A percentile compares a stretch with the other conserved stretches of the same genome.
Evolutionary conservation across 192 early-diverging fungal genomes (phyloP).

Genomic region (Mortierella hygrophila): DNA sequence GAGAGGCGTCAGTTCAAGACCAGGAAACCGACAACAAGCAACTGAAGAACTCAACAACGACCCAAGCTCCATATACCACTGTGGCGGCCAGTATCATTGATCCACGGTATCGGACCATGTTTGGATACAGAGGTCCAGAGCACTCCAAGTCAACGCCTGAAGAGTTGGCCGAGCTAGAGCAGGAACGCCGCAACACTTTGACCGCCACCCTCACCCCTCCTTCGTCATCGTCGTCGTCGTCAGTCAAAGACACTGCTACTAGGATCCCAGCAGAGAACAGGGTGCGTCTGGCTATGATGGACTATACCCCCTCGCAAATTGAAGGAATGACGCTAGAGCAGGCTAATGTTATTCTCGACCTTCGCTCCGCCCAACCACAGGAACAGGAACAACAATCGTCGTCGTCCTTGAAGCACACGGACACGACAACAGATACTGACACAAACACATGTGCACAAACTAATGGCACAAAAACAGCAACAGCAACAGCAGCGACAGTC

Average conservation of each 20-base stretch:
- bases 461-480: background rate
- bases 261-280: conserved; percentile 33
- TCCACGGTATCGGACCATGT: conserved; percentile 32
- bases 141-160: background rate
- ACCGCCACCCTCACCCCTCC: background rate
- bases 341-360: conserved; percentile 16
- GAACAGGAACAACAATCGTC: conserved; percentile 2
- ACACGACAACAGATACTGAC: background rate
- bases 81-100: conserved; percentile 20
- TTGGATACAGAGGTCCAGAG: conserved; percentile 44
- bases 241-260: background rate
- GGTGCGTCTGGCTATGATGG: conserved; percentile 36
- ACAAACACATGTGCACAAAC: background rate
- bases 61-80: background rate
- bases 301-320: conserved; percentile 45
- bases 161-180: background rate
- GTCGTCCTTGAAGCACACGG: background rate
- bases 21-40: background rate
- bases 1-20: background rate
- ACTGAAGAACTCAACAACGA: background rate
- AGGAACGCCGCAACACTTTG: background rate
- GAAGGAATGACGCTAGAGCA: conserved; percentile 31
- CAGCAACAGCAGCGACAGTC: no score
- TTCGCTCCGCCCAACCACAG: background rate
- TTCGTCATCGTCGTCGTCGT: background rate